Conservation (phyloP, 169 alveolate genomes). For the Fabrea salina region DNA sequence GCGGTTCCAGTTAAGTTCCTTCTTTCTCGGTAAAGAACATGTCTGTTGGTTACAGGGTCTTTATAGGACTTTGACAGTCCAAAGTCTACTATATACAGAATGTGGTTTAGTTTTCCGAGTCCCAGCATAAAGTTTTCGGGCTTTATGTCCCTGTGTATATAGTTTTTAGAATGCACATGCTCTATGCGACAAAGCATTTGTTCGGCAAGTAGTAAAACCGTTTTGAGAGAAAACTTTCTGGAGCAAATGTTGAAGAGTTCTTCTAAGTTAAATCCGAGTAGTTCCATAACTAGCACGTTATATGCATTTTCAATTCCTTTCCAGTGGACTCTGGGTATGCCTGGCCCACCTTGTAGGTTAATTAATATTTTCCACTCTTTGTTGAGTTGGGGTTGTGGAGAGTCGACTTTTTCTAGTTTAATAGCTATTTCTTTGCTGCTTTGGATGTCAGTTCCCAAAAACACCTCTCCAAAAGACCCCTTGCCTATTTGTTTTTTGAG, state of each 20-base stretch:
- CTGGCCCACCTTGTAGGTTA: neutral
- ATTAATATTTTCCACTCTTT: neutral
- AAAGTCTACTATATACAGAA: conserved; percentile 65
- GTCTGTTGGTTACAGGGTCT: conserved; percentile 43
- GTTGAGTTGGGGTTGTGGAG: too few species aligned
- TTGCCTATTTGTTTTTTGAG: neutral
- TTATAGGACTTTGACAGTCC: conserved; percentile 77
- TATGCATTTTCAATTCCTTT: neutral
- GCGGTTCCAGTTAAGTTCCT: too few species aligned
- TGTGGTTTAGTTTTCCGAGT: neutral
- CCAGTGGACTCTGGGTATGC: neutral
- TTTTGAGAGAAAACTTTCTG: neutral
- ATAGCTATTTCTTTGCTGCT: neutral
- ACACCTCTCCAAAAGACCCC: conserved; percentile 8
- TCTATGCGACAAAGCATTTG: neutral
- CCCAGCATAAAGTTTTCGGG: neutral
- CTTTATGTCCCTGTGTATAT: neutral
- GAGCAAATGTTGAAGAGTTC: neutral
- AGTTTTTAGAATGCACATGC: neutral
- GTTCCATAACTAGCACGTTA: neutral
- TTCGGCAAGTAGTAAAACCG: neutral
- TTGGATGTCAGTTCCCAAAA: neutral
- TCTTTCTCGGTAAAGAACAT: conserved; percentile 78
- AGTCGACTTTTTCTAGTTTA: neutral
- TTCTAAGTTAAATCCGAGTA: neutral